Evolutionary conservation across 139 green algal genomes (phyloP), one percentile per base, ranked within the genome.

Genomic region (Gonium pectorale): DNA sequence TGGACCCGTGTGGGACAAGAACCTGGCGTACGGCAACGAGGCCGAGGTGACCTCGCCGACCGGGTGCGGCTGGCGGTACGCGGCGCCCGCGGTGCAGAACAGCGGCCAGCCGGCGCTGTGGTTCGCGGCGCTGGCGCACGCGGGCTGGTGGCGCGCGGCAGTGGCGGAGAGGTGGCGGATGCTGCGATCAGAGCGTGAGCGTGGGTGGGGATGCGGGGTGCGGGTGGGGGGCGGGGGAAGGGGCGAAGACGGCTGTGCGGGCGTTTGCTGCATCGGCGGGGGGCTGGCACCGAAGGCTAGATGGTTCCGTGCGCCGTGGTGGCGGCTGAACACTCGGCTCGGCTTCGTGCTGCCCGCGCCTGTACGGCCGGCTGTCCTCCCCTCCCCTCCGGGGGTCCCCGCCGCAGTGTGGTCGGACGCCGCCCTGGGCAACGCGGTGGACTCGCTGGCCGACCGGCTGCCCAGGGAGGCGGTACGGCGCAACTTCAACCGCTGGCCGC

Each of bases 1-100:
- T 4, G 80, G 80, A 2, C 80, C 80, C 17, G 80, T 86, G 27
- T 86, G 80, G 80, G 80, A 86, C 67, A 86, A 86, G 67, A 79
- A 86, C 80, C 80, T 86, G 40, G 80, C 80, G 29, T 86, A 64
- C 41, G 80, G 78, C 22, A 84, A 84, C 29, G 78, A 84, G 63
- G 62, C 52, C 1, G 62, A 79, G 51, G 79, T 86, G 66, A 41
- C 59, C 54, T 82, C 75, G 22, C 59, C 75, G 4, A 35, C 38
- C 2, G 75, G 75, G 41, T 82, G 75, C 75, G 75, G 75, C 35
- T 84, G 78, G 78, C 78, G 79, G 35, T 85, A 78, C 46, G 64
- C 64, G 24, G 46, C 46, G 3, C 24, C 79, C 43, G 64, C 46
- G 35, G 49, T 78, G 27, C 79, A 68, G 49, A 85, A 85, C 46